Base-by-base conservation (phyloP, 345 rosid genomes). In the Draba incana region DNA sequence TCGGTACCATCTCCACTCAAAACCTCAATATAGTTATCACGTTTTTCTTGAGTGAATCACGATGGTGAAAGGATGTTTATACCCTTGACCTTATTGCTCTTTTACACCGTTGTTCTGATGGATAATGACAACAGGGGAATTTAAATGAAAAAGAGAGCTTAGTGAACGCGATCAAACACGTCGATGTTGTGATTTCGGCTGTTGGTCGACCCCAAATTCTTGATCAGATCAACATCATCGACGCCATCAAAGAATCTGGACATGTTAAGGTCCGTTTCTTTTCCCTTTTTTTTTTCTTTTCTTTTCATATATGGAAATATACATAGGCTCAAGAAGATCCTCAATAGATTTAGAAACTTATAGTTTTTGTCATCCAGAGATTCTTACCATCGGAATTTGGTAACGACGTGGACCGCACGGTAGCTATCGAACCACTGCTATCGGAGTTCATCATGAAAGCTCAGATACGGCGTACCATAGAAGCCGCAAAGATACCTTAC, bases 181-280 rank as follows among this genome's bases (percentile, higher is more conserved):
- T 81, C 13, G 98, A 92, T 75, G 86, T 90, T 51, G 97, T 92
- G 81, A 90, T 92, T 24, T 88, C 93, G 0, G 72, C 93, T 1
- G 82, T 88, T 3, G 88, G 88, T 13, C 31, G 20, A 3, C 41
- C 56, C 56, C 86, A 77, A 57, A 12, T 88, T 3, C 78, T 75
- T 1, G 92, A 88, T 74, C 98, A 92, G 66, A 78, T 59, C 45
- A 92, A 85, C 78, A 85, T 92, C 78, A 79, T 90, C 3, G 79
- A 82, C 6, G 97, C 93, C 68, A 86, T 92, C 57, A 88, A 88
- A 67, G 96, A 88, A 79, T 84, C 88, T 43, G 97, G 92, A 24
- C 84, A 86, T 43, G 75, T 92, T n/a, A 90, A 90, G 95, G 97
- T 88, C 33, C 25, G 63, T 71, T 57, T 57, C 20, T 20, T 50